Percentiles rank a stretch among this genome's conserved stretches.
phyloP scores from a whole-genome alignment of 768 basidiomycete species.

The Termitomyces sp. region DNA sequence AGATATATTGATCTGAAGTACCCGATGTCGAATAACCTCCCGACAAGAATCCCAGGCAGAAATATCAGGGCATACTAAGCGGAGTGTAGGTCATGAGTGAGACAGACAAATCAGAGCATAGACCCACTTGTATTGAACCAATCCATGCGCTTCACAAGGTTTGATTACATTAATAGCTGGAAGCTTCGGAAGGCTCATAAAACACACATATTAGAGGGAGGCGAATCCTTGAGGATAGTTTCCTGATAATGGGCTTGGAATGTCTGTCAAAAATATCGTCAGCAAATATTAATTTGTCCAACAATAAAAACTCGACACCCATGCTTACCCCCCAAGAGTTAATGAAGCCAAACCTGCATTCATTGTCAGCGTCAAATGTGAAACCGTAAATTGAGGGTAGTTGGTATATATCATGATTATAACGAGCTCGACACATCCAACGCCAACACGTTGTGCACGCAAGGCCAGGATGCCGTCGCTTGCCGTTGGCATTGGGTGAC shows the following conservation, averaged over 20 bases:
- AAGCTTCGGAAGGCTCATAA: background rate
- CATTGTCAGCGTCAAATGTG: constrained; percentile 3
- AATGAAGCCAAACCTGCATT: constrained; percentile 56
- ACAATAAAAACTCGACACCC: background rate
- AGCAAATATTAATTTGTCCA: background rate
- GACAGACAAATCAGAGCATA: background rate
- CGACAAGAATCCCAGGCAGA: constrained; percentile 57
- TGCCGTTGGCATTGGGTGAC: no score
- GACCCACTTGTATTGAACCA: constrained; percentile 2
- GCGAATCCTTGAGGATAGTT: background rate
- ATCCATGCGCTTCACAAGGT: background rate
- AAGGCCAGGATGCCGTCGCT: no score
- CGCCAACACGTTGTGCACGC: no score
- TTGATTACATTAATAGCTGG: background rate
- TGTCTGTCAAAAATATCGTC: background rate
- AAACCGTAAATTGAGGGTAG: background rate
- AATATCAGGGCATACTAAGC: constrained; percentile 59
- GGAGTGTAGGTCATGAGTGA: background rate
- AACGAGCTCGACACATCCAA: no score
- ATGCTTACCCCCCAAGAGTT: constrained; percentile 70
- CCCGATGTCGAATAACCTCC: constrained; percentile 69
- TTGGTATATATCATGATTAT: background rate
- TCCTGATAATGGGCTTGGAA: constrained; percentile 4
- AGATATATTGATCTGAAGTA: constrained; percentile 52
- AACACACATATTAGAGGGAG: constrained; percentile 1